Percentiles rank a stretch among this genome's conserved stretches.
phyloP scores from a whole-genome alignment of 108 stramenopile species.

The Parmales sp. region DNA sequence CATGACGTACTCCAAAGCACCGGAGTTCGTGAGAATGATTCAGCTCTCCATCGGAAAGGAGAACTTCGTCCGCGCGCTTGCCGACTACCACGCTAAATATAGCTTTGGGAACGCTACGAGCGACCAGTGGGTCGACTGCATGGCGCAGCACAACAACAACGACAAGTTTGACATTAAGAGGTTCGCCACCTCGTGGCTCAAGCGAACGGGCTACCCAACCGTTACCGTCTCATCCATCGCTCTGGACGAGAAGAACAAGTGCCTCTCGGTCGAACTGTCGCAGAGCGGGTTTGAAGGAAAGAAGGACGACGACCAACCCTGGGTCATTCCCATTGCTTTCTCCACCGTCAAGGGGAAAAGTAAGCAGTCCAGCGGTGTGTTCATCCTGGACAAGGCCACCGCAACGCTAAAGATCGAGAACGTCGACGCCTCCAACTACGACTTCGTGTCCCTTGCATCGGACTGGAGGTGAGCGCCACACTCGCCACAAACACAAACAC shows the following conservation, averaged over 20 bases:
- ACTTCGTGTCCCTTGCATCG: neutral
- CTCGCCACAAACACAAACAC: too few species aligned
- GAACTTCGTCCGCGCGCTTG: conserved; percentile 1
- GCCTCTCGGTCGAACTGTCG: neutral
- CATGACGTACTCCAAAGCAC: conserved; percentile 5
- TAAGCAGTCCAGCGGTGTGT: neutral
- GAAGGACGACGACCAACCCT: neutral
- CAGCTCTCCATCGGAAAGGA: conserved; percentile 8
- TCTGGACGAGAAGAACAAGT: neutral
- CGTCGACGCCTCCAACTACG: neutral
- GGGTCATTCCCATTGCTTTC: neutral
- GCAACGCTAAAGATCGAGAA: neutral
- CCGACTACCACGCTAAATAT: neutral
- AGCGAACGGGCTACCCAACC: neutral
- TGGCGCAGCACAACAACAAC: neutral
- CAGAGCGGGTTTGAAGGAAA: neutral
- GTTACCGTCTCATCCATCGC: neutral
- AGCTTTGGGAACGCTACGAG: neutral
- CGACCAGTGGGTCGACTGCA: conserved; percentile 5
- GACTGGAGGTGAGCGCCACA: too few species aligned
- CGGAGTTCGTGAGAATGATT: neutral
- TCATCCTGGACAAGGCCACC: neutral
- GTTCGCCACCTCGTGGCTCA: neutral
- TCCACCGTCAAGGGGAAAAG: neutral
- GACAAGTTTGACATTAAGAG: neutral